These are phyloP conservation scores for Aspergillus caelatus DNA, from an alignment of 2,329 filamentous ascomycete species.

Conservation along the genomic window DNA sequence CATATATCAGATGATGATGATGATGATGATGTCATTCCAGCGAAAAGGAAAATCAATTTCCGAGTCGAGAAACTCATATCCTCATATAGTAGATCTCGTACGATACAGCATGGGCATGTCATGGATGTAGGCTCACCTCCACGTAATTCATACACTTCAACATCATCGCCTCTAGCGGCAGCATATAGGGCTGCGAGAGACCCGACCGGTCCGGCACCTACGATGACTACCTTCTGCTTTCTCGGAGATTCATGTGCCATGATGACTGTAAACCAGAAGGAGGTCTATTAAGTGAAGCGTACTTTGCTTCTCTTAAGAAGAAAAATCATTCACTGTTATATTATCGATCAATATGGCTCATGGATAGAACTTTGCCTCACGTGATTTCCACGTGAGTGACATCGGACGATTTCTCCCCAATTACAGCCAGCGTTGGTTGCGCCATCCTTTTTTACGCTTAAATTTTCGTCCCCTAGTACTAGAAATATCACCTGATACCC, in stretches of 20 bases:
- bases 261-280: not conserved
- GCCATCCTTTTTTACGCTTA: not conserved
- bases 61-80: not conserved
- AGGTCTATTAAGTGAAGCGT: not conserved
- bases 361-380: not conserved
- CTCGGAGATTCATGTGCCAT: constrained; percentile 18
- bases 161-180: constrained; percentile 80
- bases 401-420: not conserved
- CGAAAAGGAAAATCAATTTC: not conserved
- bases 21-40: not conserved
- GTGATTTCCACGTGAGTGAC: not conserved
- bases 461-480: not conserved
- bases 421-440: not conserved
- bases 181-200: constrained; percentile 91
- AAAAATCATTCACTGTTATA: not conserved
- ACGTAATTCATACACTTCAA: constrained; percentile 92
- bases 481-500: not conserved
- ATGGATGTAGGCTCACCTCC: constrained; percentile 65
- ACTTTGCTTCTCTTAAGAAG: not conserved
- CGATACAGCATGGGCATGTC: not conserved
- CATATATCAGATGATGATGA: not conserved
- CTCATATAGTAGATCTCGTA: not conserved
- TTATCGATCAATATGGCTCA: not conserved
- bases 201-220: constrained; percentile 92
- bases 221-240: constrained; percentile 73